Evolutionary conservation across 306 rosid species (phyloP).

Genomic region (Vigna hirtella): DNA sequence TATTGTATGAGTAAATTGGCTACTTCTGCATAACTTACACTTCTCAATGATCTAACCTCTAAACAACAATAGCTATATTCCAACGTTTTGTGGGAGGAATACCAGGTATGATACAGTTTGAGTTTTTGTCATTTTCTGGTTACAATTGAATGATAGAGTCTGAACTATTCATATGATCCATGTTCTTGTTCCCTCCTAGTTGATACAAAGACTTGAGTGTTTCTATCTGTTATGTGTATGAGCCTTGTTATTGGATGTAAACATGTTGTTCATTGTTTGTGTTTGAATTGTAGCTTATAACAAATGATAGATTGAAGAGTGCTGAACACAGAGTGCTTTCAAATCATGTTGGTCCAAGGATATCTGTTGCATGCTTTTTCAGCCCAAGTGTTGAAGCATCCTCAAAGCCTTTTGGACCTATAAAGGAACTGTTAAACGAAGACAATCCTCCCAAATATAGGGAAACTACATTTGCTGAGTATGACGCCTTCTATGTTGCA

Average conservation of each 20-base stretch:
- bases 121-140: not conserved
- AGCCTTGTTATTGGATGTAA: not conserved
- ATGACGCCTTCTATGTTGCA: not conserved
- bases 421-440: constrained; percentile 61
- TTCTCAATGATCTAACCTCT: not conserved
- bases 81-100: no score
- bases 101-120: no score
- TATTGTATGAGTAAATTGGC: not conserved
- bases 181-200: not conserved
- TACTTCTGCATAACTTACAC: not conserved
- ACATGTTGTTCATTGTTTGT: constrained; percentile 19
- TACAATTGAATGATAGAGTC: not conserved
- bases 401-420: constrained; percentile 52
- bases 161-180: not conserved
- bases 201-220: not conserved
- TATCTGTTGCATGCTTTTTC: constrained; percentile 49
- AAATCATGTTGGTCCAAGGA: constrained; percentile 44
- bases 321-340: constrained; percentile 46
- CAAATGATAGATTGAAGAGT: constrained; percentile 53
- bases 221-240: not conserved
- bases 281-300: constrained; percentile 39
- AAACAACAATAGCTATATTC: not conserved
- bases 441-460: constrained; percentile 57
- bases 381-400: not conserved
- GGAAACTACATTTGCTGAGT: constrained; percentile 47